Evolutionary conservation across 192 early-diverging fungal genomes (phyloP), one percentile per base, ranked within the genome.

Genomic region (Podila verticillata): DNA sequence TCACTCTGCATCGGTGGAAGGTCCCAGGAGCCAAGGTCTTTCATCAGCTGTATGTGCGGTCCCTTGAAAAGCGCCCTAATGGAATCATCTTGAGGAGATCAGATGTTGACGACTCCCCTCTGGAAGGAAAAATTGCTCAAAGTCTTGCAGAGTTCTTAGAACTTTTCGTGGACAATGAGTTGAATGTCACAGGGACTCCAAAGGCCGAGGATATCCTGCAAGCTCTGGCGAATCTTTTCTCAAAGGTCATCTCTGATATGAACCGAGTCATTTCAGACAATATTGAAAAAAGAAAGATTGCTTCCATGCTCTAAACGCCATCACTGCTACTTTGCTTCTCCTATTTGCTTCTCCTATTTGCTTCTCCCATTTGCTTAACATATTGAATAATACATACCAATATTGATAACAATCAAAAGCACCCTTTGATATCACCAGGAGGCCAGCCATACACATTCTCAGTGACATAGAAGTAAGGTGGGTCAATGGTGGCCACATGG

Each of bases 1-100:
- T 60, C 66, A 68, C 57, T 60, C 26, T 68, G 39, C 26, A 68
- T 60, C 39, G 19, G 57, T 60, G 56, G 57, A 48, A 60, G 66
- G 66, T 68, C 54, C 63, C 26, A 35, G 65, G 54, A 66, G 65
- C 65, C 54, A 66, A 66, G 54, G 65, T 57, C 54, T 57, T 57
- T 35, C 34, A 57, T 57, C 65, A 66, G 54, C 19, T 36, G 51
- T 66, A 57, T 66, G 54, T 66, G 29, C 29, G 64, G 26, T 54
- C 64, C 15, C 64, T 65, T 5, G 64, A 65, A 48, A 65, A 54
- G 49, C 19, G 47, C 30, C 17, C 48, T 54, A 7, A 54, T 22
- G 64, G 64, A 54, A 65, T 65, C 47, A 54, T 32, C 26, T 65
- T 54, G 30, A 65, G 4, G 47, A 49, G 35, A 47, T 63, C 61